Evolutionary conservation across 768 basidiomycete species (phyloP), one percentile per base, ranked within the genome.

Genomic region (Phlebiopsis gigantea): DNA sequence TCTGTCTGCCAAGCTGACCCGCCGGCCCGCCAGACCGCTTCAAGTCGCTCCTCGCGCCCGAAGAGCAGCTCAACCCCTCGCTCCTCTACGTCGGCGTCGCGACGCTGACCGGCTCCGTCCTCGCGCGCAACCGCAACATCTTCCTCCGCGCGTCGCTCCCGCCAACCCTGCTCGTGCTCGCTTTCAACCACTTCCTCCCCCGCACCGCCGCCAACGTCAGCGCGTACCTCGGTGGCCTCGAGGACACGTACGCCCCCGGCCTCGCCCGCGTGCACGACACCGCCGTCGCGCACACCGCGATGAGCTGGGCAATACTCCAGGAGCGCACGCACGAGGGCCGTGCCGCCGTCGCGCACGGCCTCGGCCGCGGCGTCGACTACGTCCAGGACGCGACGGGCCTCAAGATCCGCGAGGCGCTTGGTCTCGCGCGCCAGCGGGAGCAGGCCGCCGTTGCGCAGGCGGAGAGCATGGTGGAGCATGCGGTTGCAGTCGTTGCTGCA

Each of bases 51-150:
- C 73, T 93, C 14, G 85, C 91, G 0, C 79, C 85, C 0, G 77
- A 87, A 53, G 96, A 98, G 72, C 76, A 85, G 0, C 81, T 97
- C 26, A 93, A 87, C 9, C 95, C 95, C 0, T 92, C 90, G n/a
- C 65, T 88, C 4, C 84, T 98, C 53, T 98, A 96, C 75, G 87
- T 91, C 46, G 91, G 93, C 48, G 80, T 98, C 48, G 85, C 92
- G 2, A 84, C 92, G 14, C 83, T 98, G 47, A 88, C 90, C 3
- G 92, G 90, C 1, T 93, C 93, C 56, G 87, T 98, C 63, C 63
- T 98, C 55, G 83, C 89, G 0, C 87, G 94, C 43, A 88, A 87
- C 62, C 85, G 94, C 60, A 67, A 75, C 52, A 72, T 94, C 53
- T 77, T 84, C 29, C 72, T 83, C 5, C 88, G 96, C 19, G 63